Conservation (phyloP, 352 stramenopile species). For the Phytopythium vexans region DNA sequence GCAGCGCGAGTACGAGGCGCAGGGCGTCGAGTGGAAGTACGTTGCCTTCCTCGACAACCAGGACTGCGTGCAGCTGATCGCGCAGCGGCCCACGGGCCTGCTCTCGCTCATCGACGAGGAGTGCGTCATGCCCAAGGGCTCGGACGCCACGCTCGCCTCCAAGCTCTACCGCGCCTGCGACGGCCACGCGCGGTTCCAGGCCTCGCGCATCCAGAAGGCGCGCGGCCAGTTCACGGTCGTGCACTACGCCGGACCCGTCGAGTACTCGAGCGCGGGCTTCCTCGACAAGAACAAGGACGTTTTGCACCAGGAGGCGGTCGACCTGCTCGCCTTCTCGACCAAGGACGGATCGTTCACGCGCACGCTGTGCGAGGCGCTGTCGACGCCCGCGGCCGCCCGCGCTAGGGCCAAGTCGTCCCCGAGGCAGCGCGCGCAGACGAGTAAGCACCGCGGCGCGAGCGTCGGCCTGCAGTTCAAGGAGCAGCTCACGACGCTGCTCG, state of each 20-base stretch:
- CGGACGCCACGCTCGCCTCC: conserved; percentile 73
- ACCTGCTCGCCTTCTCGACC: conserved; percentile 73
- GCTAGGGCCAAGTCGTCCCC: conserved; percentile 18
- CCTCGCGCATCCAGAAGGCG: conserved; percentile 76
- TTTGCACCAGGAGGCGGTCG: conserved; percentile 77
- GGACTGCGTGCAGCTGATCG: conserved; percentile 89
- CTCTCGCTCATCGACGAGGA: conserved; percentile 88
- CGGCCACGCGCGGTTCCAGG: conserved; percentile 59
- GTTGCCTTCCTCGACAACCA: conserved; percentile 87
- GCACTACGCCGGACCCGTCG: conserved; percentile 80
- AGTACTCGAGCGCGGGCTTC: conserved; percentile 74
- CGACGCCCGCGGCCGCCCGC: too few relatives aligned
- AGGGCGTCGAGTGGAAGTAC: conserved; percentile 85
- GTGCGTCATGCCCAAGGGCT: conserved; percentile 82
- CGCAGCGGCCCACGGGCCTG: conserved; percentile 79
- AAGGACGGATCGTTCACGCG: conserved; percentile 72
- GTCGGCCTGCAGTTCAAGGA: conserved; percentile 88
- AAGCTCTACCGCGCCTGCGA: conserved; percentile 77
- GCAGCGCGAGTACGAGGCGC: conserved; percentile 75
- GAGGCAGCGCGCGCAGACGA: conserved; percentile 23
- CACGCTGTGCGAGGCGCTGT: conserved; percentile 46
- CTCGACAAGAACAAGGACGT: conserved; percentile 88
- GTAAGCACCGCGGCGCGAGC: conserved; percentile 70
- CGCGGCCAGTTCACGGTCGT: conserved; percentile 70
- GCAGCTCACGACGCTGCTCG: conserved; percentile 68